Evolutionary conservation across 371 early-diverging fungal genomes (phyloP), one percentile per base, ranked within the genome.

Genomic region (Mucor racemosus): DNA sequence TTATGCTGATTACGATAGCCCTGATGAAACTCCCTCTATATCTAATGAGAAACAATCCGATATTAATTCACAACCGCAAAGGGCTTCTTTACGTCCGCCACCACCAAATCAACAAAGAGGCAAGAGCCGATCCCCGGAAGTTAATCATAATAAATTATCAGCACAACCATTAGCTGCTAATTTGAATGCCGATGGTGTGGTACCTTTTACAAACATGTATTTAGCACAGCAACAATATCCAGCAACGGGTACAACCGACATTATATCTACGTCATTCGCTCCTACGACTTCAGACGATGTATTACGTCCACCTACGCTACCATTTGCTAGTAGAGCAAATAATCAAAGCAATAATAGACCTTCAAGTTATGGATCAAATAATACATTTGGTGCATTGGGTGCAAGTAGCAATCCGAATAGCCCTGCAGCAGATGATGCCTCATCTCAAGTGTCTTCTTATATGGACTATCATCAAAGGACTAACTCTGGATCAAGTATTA

Each of bases 321-420:
- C 62, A 21, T 70, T 70, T 58, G 71, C 62, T 8, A 48, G 38
- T 34, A 34, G 65, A 46, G 31, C 41, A 8, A 41, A 40, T n/a
- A 8, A 9, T 14, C 21, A 36, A 17, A 31, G 39, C 19, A 33
- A 50, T 7, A 56, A 56, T 21, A 38, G 71, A 26, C 71, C 71
- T 11, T 39, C 62, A 3, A 70, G 71, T 7, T 35, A 66, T 58
- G 71, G 66, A 8, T 70, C 71, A 11, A 61, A 50, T 53, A 65
- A 70, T 53, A 70, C 71, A 26, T 70, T 70, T 58, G 71, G 71
- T 4, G 66, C 66, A 0, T 35, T 62, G 11, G 14, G 39, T n/a
- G 40, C 19, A 19, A 40, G 14, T 48, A 54, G 55, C 9, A 34
- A 57, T 34, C 48, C 48, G 14, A 64, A 13, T 55, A 54, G 50